phyloP scores from a whole-genome alignment of 176 grass and related monocot genomes.

The Echinochloa phyllopogon region DNA sequence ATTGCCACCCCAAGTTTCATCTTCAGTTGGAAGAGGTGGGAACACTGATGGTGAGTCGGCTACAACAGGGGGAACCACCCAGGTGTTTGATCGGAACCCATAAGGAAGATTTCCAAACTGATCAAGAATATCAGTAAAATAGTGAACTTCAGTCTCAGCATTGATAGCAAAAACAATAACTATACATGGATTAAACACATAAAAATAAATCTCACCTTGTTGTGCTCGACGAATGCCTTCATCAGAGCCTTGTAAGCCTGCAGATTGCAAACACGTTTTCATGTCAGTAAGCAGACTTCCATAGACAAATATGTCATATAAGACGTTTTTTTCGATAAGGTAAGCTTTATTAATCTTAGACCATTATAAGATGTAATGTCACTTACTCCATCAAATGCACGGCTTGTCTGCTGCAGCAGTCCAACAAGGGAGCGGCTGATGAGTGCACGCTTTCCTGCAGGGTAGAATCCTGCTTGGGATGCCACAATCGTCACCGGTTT shows the following conservation, averaged over 20 bases:
- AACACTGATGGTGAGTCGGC: constrained; percentile 76
- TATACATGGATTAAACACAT: neutral
- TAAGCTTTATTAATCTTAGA: too few relatives aligned
- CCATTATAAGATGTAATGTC: neutral
- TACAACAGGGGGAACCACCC: constrained; percentile 79
- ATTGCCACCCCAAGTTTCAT: constrained; percentile 87
- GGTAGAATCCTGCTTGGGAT: constrained; percentile 82
- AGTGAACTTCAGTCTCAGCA: constrained; percentile 28
- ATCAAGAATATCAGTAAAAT: constrained; percentile 14
- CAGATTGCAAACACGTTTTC: constrained; percentile 29
- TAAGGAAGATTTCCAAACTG: constrained; percentile 99
- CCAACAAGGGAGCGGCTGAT: constrained; percentile 74
- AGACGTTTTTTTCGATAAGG: neutral
- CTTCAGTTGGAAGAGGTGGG: constrained; percentile 91
- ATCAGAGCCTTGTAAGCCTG: constrained; percentile 96
- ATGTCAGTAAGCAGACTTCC: constrained; percentile 26
- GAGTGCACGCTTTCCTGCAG: constrained; percentile 70
- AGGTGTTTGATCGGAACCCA: constrained; percentile 98
- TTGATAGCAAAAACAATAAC: neutral
- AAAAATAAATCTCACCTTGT: constrained; percentile 70
- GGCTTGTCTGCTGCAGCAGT: constrained; percentile 80
- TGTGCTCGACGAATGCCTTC: constrained; percentile 97
- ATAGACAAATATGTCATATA: constrained; percentile 1
- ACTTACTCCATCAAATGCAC: constrained; percentile 87
- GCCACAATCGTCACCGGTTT: constrained; percentile 83